These are phyloP conservation scores for Thermomyces lanuginosus DNA, from an alignment of 2,329 filamentous ascomycete genomes.

Conservation along the genomic window DNA sequence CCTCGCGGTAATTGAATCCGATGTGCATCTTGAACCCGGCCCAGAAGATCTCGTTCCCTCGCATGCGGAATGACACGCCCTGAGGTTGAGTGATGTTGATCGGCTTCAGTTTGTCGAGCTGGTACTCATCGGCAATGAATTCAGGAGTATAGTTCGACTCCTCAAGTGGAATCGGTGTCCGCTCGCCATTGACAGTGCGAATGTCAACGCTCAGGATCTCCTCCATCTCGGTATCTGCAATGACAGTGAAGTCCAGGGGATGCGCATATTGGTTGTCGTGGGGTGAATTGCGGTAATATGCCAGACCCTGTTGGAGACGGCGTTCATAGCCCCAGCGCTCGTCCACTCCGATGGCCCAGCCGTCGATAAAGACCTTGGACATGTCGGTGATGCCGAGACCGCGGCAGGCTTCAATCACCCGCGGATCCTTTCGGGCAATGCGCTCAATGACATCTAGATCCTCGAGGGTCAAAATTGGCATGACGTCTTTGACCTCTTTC, in stretches of 20 bases:
- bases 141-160: conserved; percentile 41
- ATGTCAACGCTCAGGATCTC: conserved; percentile 71
- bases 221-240: conserved; percentile 66
- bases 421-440: conserved; percentile 15
- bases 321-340: conserved; percentile 36
- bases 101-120: conserved; percentile 61
- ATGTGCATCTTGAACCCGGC: conserved; percentile 89
- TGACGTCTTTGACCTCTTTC: conserved; percentile 28
- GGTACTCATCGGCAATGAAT: conserved; percentile 58
- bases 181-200: conserved; percentile 57
- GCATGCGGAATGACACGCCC: conserved; percentile 69
- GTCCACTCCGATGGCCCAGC: conserved; percentile 27
- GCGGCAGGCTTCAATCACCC: conserved; percentile 18
- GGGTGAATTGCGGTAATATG: conserved; percentile 42
- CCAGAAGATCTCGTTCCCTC: conserved; percentile 62
- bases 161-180: conserved; percentile 47
- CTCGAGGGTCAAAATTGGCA: conserved; percentile 27
- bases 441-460: conserved; percentile 21
- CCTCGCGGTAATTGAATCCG: conserved; percentile 88
- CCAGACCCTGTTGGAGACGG: conserved; percentile 40
- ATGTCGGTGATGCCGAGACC: conserved; percentile 44
- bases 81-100: conserved; percentile 78
- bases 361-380: conserved; percentile 91
- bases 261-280: conserved; percentile 78
- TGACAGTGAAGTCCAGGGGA: conserved; percentile 83